phyloP scores from a whole-genome alignment of 2,329 filamentous ascomycete species.

The Lachnellula suecica region DNA sequence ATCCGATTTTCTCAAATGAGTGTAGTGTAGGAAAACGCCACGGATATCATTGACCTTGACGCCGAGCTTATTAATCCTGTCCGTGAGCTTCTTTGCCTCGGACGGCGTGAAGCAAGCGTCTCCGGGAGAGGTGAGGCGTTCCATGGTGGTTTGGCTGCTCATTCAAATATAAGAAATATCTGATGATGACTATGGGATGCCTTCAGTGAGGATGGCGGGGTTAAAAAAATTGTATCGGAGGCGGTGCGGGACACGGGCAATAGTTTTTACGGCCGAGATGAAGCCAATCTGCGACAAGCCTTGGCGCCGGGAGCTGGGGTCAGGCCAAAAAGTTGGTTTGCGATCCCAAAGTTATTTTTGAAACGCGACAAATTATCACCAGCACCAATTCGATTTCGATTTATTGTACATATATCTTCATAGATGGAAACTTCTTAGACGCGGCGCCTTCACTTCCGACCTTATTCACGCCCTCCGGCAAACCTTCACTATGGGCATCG shows the following conservation, averaged over 20 bases:
- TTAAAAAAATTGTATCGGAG: neutral
- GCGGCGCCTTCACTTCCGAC: neutral
- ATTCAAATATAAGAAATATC: neutral
- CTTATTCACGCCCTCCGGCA: neutral
- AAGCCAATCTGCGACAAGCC: neutral
- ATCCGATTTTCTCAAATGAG: slow-evolving; percentile 22
- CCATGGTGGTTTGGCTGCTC: neutral
- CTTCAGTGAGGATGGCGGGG: slow-evolving; percentile 1
- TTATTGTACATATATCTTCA: slow-evolving; percentile 10
- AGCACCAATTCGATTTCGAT: neutral
- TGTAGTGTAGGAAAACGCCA: slow-evolving; percentile 31
- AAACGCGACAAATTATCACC: neutral
- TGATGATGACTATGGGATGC: too few species aligned
- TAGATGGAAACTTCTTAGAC: slow-evolving; percentile 4
- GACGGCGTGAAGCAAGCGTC: slow-evolving; percentile 30
- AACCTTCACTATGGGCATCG: slow-evolving; percentile 28
- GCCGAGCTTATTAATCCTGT: slow-evolving; percentile 18
- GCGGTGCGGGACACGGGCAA: neutral
- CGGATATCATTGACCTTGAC: slow-evolving; percentile 23
- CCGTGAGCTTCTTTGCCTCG: slow-evolving; percentile 28
- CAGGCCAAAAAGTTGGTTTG: neutral
- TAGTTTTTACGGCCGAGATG: neutral
- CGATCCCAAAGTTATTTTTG: neutral
- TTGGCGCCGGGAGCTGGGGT: neutral
- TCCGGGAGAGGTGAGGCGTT: slow-evolving; percentile 22